A percentile compares a stretch with the other conserved stretches of the same genome.
phyloP scores from a whole-genome alignment of 805 yeast species.

The Wickerhamia fluorescens region DNA sequence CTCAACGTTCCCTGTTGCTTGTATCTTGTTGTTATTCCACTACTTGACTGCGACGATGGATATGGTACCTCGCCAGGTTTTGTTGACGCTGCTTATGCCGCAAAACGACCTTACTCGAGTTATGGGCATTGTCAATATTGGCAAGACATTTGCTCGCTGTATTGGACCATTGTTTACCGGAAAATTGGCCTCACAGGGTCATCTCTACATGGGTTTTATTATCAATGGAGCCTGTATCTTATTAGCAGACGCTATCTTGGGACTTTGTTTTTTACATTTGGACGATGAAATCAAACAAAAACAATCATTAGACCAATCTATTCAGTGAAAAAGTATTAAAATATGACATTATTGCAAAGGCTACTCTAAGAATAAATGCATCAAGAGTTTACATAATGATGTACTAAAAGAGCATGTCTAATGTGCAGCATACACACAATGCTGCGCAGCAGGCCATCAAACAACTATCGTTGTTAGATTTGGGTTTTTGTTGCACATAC shows the following conservation, averaged over 20 bases:
- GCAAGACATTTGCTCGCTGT: constrained; percentile 78
- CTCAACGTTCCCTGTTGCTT: constrained; percentile 35
- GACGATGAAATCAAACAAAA: constrained; percentile 26
- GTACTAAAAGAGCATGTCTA: constrained; percentile 18
- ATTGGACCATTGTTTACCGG: constrained; percentile 82
- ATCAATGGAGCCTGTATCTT: constrained; percentile 48
- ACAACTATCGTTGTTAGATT: constrained; percentile 23
- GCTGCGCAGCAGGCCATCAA: constrained; percentile 35
- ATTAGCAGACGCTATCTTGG: constrained; percentile 40
- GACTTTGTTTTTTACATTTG: constrained; percentile 32
- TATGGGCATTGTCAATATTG: constrained; percentile 81
- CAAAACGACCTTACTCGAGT: constrained; percentile 63
- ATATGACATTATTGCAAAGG: too few relatives aligned
- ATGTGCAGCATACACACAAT: constrained; percentile 32
- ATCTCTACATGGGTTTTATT: constrained; percentile 43
- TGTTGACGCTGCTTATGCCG: constrained; percentile 61
- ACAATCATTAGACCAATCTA: too few relatives aligned
- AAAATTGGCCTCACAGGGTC: constrained; percentile 46
- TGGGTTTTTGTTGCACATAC: constrained; percentile 35
- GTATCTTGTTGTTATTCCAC: constrained; percentile 45
- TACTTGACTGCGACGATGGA: constrained; percentile 75
- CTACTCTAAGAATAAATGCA: too few relatives aligned
- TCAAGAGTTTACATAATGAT: too few relatives aligned
- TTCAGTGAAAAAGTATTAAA: too few relatives aligned
- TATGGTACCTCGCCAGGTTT: constrained; percentile 83